These are phyloP conservation scores for Calonectria montana DNA, from an alignment of 2,329 filamentous ascomycete genomes.

Conservation along the genomic window DNA sequence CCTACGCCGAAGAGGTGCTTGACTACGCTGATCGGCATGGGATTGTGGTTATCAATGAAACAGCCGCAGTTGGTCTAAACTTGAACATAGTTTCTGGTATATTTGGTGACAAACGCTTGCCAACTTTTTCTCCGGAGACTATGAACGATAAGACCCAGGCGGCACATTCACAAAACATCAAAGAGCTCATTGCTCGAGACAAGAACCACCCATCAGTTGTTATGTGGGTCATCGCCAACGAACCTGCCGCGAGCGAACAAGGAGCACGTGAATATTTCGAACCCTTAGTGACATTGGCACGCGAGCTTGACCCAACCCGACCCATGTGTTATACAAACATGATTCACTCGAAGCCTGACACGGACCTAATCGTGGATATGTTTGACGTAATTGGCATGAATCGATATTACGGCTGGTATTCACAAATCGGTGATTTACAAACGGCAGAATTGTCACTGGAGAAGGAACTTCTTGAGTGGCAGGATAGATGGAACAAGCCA, in stretches of 20 bases:
- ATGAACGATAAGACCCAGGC: slow-evolving; percentile 10
- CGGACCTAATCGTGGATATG: slow-evolving; percentile 17
- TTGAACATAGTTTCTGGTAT: slow-evolving; percentile 14
- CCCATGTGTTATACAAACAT: slow-evolving; percentile 25
- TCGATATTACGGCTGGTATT: slow-evolving; percentile 27
- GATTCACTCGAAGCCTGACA: neutral
- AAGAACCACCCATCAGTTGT: slow-evolving; percentile 27
- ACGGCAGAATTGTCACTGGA: slow-evolving; percentile 18
- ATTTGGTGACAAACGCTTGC: neutral
- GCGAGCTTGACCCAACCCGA: slow-evolving; percentile 12
- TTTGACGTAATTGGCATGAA: slow-evolving; percentile 24
- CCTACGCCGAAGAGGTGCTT: slow-evolving; percentile 26
- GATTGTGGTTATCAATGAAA: slow-evolving; percentile 23
- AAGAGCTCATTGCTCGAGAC: slow-evolving; percentile 13
- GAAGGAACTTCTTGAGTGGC: neutral
- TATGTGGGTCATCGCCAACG: slow-evolving; percentile 17
- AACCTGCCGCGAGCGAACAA: slow-evolving; percentile 18
- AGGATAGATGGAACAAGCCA: too few species aligned
- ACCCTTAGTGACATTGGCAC: slow-evolving; percentile 5
- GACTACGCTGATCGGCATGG: slow-evolving; percentile 25
- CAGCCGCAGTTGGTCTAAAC: slow-evolving; percentile 24
- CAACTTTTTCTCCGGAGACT: slow-evolving; percentile 19
- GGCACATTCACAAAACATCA: slow-evolving; percentile 15
- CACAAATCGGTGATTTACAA: slow-evolving; percentile 13
- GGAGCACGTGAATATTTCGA: slow-evolving; percentile 23